These are phyloP conservation scores for Coffea humblotiana DNA, from an alignment of 305 asterid genomes.

Conservation along the genomic window DNA sequence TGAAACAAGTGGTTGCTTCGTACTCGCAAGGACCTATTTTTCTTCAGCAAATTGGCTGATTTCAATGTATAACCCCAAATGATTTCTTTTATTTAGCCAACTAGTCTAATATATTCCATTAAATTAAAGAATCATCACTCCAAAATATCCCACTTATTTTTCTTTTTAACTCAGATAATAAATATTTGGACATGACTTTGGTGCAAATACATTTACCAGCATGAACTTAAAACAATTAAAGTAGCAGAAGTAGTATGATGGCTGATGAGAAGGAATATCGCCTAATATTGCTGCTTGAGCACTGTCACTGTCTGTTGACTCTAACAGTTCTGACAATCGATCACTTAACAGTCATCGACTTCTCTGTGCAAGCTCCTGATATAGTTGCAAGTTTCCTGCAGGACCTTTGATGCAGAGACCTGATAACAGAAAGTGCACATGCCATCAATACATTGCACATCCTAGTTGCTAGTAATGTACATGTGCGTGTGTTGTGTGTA, in stretches of 20 bases:
- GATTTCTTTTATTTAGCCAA: too few relatives aligned
- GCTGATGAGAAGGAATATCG: too few relatives aligned
- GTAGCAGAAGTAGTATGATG: too few relatives aligned
- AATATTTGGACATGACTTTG: background rate
- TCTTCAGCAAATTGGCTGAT: too few relatives aligned
- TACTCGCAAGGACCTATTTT: too few relatives aligned
- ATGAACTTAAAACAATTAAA: too few relatives aligned
- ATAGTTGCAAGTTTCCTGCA: slow-evolving; percentile 95
- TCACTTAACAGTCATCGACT: slow-evolving; percentile 85
- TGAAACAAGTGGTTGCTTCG: too few relatives aligned
- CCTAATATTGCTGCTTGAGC: slow-evolving; percentile 86
- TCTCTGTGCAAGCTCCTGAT: slow-evolving; percentile 80
- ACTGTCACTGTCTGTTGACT: slow-evolving; percentile 69
- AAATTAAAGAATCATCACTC: too few relatives aligned
- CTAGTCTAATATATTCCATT: too few relatives aligned
- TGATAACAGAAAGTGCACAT: background rate
- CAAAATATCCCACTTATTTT: too few relatives aligned
- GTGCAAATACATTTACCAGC: background rate
- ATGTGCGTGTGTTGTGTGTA: background rate
- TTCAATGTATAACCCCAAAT: too few relatives aligned
- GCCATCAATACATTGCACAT: background rate
- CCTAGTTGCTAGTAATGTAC: too few relatives aligned
- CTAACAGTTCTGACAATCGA: slow-evolving; percentile 67
- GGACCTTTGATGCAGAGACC: slow-evolving; percentile 83
- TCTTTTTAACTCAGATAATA: background rate